These are phyloP conservation scores for Exophiala spinifera DNA, from an alignment of 2,329 filamentous ascomycete species.

Conservation along the genomic window DNA sequence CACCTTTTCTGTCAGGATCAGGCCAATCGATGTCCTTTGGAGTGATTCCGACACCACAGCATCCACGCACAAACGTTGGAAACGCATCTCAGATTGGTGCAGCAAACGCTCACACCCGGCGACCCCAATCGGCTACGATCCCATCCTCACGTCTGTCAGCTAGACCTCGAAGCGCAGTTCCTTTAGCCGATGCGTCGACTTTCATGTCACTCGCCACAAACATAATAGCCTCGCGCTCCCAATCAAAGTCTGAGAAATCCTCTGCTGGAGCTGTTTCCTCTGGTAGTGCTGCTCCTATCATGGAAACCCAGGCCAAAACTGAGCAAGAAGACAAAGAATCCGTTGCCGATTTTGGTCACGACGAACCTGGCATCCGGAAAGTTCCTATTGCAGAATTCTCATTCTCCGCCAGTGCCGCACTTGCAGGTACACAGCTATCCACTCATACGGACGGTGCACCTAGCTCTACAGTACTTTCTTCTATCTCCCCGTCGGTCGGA, in stretches of 20 bases:
- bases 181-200: constrained; percentile 2
- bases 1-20: neutral
- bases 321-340: too few relatives aligned
- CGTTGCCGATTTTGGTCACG: too few relatives aligned
- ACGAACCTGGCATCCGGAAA: constrained; percentile 1
- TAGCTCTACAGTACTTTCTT: constrained; percentile 10
- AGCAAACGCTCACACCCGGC: neutral
- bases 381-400: constrained; percentile 13
- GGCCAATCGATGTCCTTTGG: neutral
- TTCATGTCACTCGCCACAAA: constrained; percentile 11
- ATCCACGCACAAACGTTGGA: neutral
- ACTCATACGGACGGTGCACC: constrained; percentile 22
- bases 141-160: too few relatives aligned
- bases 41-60: neutral
- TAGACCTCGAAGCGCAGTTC: neutral
- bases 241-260: neutral
- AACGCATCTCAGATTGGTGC: neutral
- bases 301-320: neutral
- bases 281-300: neutral
- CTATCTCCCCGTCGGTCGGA: constrained; percentile 1
- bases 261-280: neutral
- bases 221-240: neutral
- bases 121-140: too few relatives aligned
- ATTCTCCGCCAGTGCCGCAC: constrained; percentile 1
- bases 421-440: constrained; percentile 6